Conservation (phyloP, 192 early-diverging fungal genomes). For the Coemansia sp. region DNA sequence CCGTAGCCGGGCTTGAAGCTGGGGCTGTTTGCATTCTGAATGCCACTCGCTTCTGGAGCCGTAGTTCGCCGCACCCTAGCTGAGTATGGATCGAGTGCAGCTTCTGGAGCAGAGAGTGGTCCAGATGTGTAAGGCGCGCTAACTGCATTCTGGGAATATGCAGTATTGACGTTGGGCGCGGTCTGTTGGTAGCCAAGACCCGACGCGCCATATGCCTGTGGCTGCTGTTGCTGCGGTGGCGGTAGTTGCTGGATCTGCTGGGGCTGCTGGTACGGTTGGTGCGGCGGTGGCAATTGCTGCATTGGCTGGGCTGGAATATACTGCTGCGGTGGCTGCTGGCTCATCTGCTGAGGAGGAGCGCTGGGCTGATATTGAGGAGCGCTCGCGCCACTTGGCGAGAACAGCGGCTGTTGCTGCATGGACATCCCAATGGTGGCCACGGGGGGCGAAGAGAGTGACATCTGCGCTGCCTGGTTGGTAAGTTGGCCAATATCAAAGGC, state of each 20-base stretch:
- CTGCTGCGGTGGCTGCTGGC: conserved; percentile 14
- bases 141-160: conserved; percentile 9
- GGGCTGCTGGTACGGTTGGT: conserved; percentile 21
- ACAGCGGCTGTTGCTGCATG: conserved; percentile 26
- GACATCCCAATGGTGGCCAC: conserved; percentile 6
- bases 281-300: conserved; percentile 10
- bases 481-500: conserved; percentile 44
- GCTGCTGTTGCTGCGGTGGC: conserved; percentile 4
- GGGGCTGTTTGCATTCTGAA: conserved; percentile 15
- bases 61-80: conserved; percentile 29
- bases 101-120: conserved; percentile 16
- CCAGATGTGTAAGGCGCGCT: conserved; percentile 3
- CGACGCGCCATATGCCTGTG: conserved; percentile 10
- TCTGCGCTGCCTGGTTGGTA: conserved; percentile 41
- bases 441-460: conserved; percentile 37
- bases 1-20: conserved; percentile 46
- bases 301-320: conserved; percentile 7
- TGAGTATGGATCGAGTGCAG: conserved; percentile 34
- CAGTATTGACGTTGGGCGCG: neutral
- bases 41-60: conserved; percentile 18
- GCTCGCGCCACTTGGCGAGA: conserved; percentile 18
- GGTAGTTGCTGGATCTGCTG: conserved; percentile 27
- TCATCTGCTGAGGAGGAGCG: conserved; percentile 29
- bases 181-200: conserved; percentile 4
- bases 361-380: conserved; percentile 44